Evolutionary conservation across 495 filamentous ascomycete genomes (phyloP).

Genomic region (Aspergillus biplanus): DNA sequence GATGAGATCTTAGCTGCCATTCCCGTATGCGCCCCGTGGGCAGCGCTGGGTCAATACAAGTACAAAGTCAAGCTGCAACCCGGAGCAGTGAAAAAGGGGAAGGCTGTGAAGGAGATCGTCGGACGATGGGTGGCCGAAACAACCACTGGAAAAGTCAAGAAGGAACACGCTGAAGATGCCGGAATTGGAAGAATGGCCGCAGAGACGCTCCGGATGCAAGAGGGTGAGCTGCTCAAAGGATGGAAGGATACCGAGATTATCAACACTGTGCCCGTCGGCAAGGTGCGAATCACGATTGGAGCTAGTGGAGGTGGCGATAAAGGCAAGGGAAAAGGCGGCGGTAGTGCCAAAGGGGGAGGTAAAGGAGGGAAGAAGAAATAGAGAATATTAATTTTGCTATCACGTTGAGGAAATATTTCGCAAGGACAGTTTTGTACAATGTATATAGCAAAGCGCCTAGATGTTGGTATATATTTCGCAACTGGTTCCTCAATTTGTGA

Average conservation of each 20-base stretch:
- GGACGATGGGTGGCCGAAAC: slow-evolving; percentile 68
- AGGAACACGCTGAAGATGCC: slow-evolving; percentile 52
- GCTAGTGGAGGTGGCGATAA: slow-evolving; percentile 50
- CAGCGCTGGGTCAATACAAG: slow-evolving; percentile 74
- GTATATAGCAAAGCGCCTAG: too few relatives aligned
- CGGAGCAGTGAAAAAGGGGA: slow-evolving; percentile 88
- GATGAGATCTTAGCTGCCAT: slow-evolving; percentile 90
- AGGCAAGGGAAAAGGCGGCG: slow-evolving; percentile 48
- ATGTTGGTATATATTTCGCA: too few relatives aligned
- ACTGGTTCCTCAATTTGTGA: too few relatives aligned
- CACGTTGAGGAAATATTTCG: too few relatives aligned
- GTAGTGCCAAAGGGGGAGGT: slow-evolving; percentile 44
- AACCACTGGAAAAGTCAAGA: slow-evolving; percentile 51
- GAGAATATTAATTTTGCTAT: not conserved
- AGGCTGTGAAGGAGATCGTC: slow-evolving; percentile 87
- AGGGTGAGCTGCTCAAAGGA: slow-evolving; percentile 78
- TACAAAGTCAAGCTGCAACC: slow-evolving; percentile 94
- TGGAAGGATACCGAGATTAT: slow-evolving; percentile 83
- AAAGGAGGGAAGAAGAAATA: slow-evolving; percentile 53
- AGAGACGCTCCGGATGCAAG: slow-evolving; percentile 79
- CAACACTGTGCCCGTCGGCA: slow-evolving; percentile 81
- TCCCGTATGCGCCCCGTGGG: slow-evolving; percentile 91
- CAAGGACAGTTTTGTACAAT: too few relatives aligned
- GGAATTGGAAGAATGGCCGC: slow-evolving; percentile 62
- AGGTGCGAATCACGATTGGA: slow-evolving; percentile 78